phyloP scores from a whole-genome alignment of 2,329 filamentous ascomycete genomes.

The Alternaria arbusti region DNA sequence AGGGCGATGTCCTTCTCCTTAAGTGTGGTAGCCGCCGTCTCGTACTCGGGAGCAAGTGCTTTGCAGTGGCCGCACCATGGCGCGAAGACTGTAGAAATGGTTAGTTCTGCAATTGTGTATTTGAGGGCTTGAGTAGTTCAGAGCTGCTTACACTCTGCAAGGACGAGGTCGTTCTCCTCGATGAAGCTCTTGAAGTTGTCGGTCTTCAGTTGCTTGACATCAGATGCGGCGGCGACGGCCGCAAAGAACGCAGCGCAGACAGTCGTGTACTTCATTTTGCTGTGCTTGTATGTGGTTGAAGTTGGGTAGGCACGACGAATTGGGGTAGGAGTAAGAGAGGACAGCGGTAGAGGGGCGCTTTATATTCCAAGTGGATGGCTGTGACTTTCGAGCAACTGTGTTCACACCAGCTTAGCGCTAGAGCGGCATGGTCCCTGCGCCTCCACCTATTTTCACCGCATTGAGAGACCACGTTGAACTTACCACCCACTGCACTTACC shows the following conservation, averaged over 20 bases:
- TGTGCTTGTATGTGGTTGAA: slow-evolving; percentile 15
- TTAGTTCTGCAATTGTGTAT: slow-evolving; percentile 45
- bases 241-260: slow-evolving; percentile 54
- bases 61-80: slow-evolving; percentile 99
- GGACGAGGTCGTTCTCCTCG: slow-evolving; percentile 82
- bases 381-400: slow-evolving; percentile 19
- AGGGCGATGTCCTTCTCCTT: slow-evolving; percentile 89
- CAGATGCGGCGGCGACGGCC: slow-evolving; percentile 71
- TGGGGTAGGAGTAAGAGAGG: slow-evolving; percentile 22
- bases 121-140: neutral
- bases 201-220: slow-evolving; percentile 84
- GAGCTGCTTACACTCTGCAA: slow-evolving; percentile 84
- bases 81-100: slow-evolving; percentile 73
- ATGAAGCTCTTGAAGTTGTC: slow-evolving; percentile 89
- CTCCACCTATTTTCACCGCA: slow-evolving; percentile 7
- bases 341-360: slow-evolving; percentile 22
- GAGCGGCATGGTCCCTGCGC: slow-evolving; percentile 7
- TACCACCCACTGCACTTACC: slow-evolving; percentile 2
- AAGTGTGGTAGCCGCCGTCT: slow-evolving; percentile 80
- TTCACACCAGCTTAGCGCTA: neutral
- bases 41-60: slow-evolving; percentile 91
- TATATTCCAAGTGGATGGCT: slow-evolving; percentile 27
- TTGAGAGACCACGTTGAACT: slow-evolving; percentile 34
- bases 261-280: slow-evolving; percentile 45
- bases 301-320: slow-evolving; percentile 14